Evolutionary conservation across 441 rosid species (phyloP), one percentile per base, ranked within the genome.

Genomic region (Adansonia madagascariensis): DNA sequence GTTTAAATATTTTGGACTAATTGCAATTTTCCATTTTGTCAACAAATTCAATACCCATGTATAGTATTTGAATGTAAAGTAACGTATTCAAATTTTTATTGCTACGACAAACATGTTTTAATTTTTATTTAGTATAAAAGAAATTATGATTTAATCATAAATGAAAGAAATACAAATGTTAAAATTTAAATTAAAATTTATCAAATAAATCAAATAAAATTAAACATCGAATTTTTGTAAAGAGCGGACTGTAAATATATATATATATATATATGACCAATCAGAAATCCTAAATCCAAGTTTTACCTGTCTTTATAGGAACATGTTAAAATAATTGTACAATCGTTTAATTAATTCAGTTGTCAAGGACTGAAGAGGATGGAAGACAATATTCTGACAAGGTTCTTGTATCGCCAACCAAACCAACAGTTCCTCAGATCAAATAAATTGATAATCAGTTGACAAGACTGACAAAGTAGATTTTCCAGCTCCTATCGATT

Each of bases 321-420:
- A 31, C 46, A 14, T 62, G 44, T 31, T 62, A 18, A 62, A 62
- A 62, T 62, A 14, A 12, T 62, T 62, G 18, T 62, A 6, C 3
- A 24, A 60, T 60, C 27, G 8, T 41, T 27, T 27, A 27, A 27
- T 24, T 59, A 22, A 6, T 4, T 60, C 41, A 24, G 39, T 11
- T 60, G 65, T 60, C n/a, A 57, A 57, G 14, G 67, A 31, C 67
- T 31, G 9, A 24, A 9, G 15, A 59, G 4, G 67, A 31, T 31
- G 17, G 17, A 31, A 12, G 67, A 31, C 31, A 62, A 31, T 9
- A 62, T 12, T 31, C 31, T 62, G 44, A 62, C 18, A 62, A 9
- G 67, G 18, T 27, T 62, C 44, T 31, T 62, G 67, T 6, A 18
- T 5, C 46, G 71, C 71, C 71, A 17, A 65, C 71, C 52, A 66